phyloP scores from a whole-genome alignment of 805 yeast genomes.

The Starmerella vaccinii region DNA sequence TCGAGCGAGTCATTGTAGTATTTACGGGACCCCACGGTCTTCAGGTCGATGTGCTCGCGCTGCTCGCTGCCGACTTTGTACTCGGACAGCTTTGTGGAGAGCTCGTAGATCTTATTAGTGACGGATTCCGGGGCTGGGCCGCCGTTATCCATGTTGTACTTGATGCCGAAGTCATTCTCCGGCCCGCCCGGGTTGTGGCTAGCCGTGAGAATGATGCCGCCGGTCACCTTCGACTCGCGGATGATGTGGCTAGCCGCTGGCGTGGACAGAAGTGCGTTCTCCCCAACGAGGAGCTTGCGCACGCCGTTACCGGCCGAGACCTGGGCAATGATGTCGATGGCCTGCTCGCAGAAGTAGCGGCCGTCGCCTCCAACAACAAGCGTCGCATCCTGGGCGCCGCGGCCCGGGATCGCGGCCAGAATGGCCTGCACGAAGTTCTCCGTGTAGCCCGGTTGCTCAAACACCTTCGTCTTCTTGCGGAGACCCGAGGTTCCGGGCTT shows the following conservation, averaged over 20 bases:
- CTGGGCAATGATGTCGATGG: constrained; percentile 68
- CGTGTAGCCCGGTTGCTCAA: constrained; percentile 69
- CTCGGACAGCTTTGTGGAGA: constrained; percentile 45
- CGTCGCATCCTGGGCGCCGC: constrained; percentile 57
- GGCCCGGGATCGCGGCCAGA: constrained; percentile 75
- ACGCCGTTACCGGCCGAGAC: constrained; percentile 92
- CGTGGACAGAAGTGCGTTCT: constrained; percentile 78
- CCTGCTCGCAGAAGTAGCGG: constrained; percentile 74
- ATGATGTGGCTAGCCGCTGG: constrained; percentile 96
- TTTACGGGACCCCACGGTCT: constrained; percentile 41
- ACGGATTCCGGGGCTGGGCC: constrained; percentile 98
- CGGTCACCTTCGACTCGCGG: constrained; percentile 57
- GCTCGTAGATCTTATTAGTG: constrained; percentile 74
- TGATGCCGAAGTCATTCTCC: constrained; percentile 81
- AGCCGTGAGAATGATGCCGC: constrained; percentile 93
- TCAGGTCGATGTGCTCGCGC: constrained; percentile 56
- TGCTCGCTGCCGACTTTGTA: constrained; percentile 48
- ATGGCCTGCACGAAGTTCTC: constrained; percentile 91
- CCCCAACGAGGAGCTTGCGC: constrained; percentile 72
- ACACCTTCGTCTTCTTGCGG: constrained; percentile 79
- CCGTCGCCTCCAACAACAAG: constrained; percentile 97
- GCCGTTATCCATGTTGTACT: constrained; percentile 88
- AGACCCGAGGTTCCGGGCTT: constrained; percentile 98
- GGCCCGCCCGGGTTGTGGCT: constrained; percentile 99
- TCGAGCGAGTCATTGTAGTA: constrained; percentile 40